Percentiles rank a stretch among this genome's conserved stretches.
phyloP scores from a whole-genome alignment of 495 filamentous ascomycete species.

The Tirmania nivea region DNA sequence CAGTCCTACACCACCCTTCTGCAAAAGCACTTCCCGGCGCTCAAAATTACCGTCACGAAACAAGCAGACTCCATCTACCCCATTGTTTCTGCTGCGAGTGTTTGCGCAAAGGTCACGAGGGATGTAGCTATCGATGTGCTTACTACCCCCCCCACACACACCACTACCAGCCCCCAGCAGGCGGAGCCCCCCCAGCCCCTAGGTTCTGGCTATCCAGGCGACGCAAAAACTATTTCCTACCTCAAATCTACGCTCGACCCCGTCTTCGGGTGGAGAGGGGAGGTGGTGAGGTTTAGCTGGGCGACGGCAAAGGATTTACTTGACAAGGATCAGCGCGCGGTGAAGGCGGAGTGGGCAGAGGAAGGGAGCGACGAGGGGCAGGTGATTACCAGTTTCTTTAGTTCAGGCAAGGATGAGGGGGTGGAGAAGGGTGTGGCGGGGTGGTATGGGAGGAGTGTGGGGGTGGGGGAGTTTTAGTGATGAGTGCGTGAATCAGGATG shows the following conservation, averaged over 20 bases:
- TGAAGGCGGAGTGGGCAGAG: constrained; percentile 71
- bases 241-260: constrained; percentile 69
- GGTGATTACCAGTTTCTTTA: constrained; percentile 56
- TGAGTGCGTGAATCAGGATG: no score
- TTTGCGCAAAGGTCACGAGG: constrained; percentile 87
- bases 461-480: no score
- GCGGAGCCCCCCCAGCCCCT: constrained; percentile 27
- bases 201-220: constrained; percentile 87
- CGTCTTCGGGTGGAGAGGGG: constrained; percentile 77
- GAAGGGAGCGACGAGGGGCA: constrained; percentile 42
- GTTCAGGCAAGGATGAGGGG: constrained; percentile 9
- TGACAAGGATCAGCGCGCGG: constrained; percentile 31
- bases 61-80: constrained; percentile 91
- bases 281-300: constrained; percentile 83
- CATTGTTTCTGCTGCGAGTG: constrained; percentile 77
- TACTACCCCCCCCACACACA: constrained; percentile 29
- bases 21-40: constrained; percentile 59
- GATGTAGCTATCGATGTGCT: constrained; percentile 69
- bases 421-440: not conserved
- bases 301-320: constrained; percentile 83
- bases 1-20: constrained; percentile 63
- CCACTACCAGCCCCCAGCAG: not conserved
- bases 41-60: constrained; percentile 71
- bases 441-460: constrained; percentile 15
- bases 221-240: constrained; percentile 62